Percentiles rank a stretch among this genome's conserved stretches.
These are phyloP conservation scores for Carex parvula DNA, from an alignment of 176 grass and related monocot genomes.

Conservation along the genomic window DNA sequence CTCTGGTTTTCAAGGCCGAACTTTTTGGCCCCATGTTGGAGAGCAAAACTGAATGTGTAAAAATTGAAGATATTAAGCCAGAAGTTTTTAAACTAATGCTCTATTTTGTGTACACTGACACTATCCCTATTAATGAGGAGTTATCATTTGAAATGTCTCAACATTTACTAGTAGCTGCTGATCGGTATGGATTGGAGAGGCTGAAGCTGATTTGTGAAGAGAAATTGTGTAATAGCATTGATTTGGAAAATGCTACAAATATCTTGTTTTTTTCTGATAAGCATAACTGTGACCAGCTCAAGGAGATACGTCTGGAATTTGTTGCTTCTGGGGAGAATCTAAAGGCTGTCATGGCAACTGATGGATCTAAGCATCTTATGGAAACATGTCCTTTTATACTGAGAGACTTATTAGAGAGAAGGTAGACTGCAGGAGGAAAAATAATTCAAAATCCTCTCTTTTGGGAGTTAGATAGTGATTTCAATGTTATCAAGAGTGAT, in stretches of 20 bases:
- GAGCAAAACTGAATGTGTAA: background rate
- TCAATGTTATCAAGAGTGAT: too few species aligned
- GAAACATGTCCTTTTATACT: conserved; percentile 17
- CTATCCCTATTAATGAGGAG: background rate
- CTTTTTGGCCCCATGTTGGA: background rate
- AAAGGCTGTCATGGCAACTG: background rate
- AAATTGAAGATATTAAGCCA: background rate
- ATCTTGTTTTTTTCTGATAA: too few species aligned
- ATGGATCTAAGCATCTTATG: conserved; percentile 26
- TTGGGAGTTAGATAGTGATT: too few species aligned
- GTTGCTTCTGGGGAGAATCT: conserved; percentile 13
- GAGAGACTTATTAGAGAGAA: background rate
- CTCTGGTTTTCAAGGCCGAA: background rate
- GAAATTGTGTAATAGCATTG: background rate
- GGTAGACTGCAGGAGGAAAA: background rate
- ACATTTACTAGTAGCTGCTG: too few species aligned
- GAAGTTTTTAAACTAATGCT: conserved; percentile 14
- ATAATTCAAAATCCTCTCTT: background rate
- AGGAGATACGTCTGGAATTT: conserved; percentile 32
- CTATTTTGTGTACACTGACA: conserved; percentile 32
- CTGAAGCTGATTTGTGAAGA: too few species aligned
- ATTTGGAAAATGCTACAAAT: background rate
- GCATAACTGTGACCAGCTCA: conserved; percentile 3
- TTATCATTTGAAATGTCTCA: background rate
- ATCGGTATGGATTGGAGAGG: too few species aligned